These are phyloP conservation scores for Starmera caribaea DNA, from an alignment of 805 yeast genomes.

Conservation along the genomic window DNA sequence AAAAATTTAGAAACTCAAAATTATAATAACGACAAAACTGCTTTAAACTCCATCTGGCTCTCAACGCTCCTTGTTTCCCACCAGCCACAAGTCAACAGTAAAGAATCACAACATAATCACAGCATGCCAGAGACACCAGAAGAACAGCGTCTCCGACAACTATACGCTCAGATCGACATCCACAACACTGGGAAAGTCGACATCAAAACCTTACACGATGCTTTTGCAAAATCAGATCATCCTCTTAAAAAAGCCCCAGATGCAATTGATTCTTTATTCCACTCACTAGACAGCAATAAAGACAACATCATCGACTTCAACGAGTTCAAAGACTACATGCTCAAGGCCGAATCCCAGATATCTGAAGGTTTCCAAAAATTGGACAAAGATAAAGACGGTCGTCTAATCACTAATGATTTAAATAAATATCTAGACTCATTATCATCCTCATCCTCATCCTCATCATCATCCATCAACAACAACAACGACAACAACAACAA, in stretches of 20 bases:
- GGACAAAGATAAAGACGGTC: slow-evolving; percentile 69
- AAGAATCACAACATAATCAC: slow-evolving; percentile 1
- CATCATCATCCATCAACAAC: too few species aligned
- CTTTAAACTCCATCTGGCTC: too few species aligned
- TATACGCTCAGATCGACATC: slow-evolving; percentile 36
- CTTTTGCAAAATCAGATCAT: slow-evolving; percentile 38
- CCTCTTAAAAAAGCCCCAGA: slow-evolving; percentile 55
- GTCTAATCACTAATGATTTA: slow-evolving; percentile 55
- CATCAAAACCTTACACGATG: slow-evolving; percentile 25
- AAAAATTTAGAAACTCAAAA: too few species aligned
- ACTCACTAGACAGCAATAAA: slow-evolving; percentile 46
- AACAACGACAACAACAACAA: too few species aligned
- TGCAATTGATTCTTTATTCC: slow-evolving; percentile 48
- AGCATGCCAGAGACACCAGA: not conserved
- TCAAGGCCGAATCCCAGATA: slow-evolving; percentile 63
- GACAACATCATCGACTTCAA: slow-evolving; percentile 51
- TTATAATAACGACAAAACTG: too few species aligned
- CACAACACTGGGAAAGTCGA: slow-evolving; percentile 27
- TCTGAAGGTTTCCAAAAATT: slow-evolving; percentile 55
- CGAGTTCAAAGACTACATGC: slow-evolving; percentile 58
- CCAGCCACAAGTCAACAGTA: not conserved
- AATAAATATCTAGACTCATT: slow-evolving; percentile 48
- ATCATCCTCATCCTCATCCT: too few species aligned
- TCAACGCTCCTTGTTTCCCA: not conserved
- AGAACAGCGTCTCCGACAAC: slow-evolving; percentile 5